A percentile compares a stretch with the other conserved stretches of the same genome.
Conservation (phyloP, 2,329 filamentous ascomycete species). For the Trichoderma cornu-damae region DNA sequence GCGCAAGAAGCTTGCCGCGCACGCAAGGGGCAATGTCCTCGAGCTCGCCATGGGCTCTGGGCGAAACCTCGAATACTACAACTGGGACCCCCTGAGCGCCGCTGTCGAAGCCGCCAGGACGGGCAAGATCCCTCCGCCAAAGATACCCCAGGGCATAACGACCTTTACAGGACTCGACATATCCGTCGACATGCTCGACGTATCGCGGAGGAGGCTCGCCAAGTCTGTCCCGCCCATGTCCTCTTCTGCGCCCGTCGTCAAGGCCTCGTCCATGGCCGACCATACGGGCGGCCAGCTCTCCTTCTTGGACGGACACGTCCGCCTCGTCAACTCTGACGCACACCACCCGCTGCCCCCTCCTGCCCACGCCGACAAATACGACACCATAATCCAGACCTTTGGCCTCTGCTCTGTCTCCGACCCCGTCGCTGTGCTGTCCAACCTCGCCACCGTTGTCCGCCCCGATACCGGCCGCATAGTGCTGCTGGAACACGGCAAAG, state of each 20-base stretch:
- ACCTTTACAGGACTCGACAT: slow-evolving; percentile 61
- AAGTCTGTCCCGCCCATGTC: slow-evolving; percentile 39
- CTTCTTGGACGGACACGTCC: slow-evolving; percentile 40
- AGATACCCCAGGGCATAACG: slow-evolving; percentile 33
- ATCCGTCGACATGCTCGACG: slow-evolving; percentile 54
- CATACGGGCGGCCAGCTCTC: slow-evolving; percentile 35
- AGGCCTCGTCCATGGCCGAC: slow-evolving; percentile 32
- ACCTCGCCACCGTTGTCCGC: slow-evolving; percentile 48
- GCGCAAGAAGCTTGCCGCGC: slow-evolving; percentile 44
- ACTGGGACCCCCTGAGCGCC: slow-evolving; percentile 44
- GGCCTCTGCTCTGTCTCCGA: slow-evolving; percentile 58
- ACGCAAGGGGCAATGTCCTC: slow-evolving; percentile 52
- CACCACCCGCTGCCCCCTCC: slow-evolving; percentile 40
- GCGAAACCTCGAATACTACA: slow-evolving; percentile 55
- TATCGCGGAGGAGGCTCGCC: slow-evolving; percentile 50
- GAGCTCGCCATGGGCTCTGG: slow-evolving; percentile 61
- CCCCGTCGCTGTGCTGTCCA: slow-evolving; percentile 48
- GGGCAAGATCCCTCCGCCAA: slow-evolving; percentile 19
- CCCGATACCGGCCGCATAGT: slow-evolving; percentile 55
- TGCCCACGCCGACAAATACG: slow-evolving; percentile 46
- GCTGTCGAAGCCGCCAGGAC: slow-evolving; percentile 20
- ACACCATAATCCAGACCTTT: slow-evolving; percentile 61
- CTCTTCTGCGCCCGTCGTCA: slow-evolving; percentile 30
- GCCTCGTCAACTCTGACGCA: slow-evolving; percentile 47
- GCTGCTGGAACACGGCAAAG: slow-evolving; percentile 58